These are phyloP conservation scores for Zygnema cylindricum DNA, from an alignment of 139 green algal species.

Conservation along the genomic window DNA sequence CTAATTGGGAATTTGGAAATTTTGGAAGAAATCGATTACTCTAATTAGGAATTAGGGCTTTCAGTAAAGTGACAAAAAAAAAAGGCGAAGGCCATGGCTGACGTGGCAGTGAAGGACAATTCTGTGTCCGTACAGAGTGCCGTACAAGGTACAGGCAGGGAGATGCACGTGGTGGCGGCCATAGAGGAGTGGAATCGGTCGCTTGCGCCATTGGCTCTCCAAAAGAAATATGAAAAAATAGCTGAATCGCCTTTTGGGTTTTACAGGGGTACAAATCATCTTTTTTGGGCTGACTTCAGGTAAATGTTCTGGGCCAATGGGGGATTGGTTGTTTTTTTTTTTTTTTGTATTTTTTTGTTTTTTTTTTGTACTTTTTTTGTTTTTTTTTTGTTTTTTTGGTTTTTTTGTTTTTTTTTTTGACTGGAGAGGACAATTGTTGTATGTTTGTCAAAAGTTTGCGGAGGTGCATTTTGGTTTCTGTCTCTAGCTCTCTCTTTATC, in stretches of 20 bases:
- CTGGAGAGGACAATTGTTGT: too few relatives aligned
- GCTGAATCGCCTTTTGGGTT: conserved; percentile 35
- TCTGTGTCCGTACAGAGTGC: not conserved
- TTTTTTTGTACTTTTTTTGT: not conserved
- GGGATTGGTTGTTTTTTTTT: not conserved
- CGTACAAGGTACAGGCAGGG: conserved; percentile 3
- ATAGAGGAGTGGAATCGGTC: conserved; percentile 57
- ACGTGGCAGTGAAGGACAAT: conserved; percentile 6
- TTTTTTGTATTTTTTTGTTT: not conserved
- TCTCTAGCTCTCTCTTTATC: too few relatives aligned
- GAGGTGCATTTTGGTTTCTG: too few relatives aligned
- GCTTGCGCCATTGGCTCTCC: not conserved
- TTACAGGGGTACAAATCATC: conserved; percentile 56
- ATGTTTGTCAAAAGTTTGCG: too few relatives aligned
- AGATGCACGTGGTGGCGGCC: conserved; percentile 49
- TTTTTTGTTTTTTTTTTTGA: too few relatives aligned
- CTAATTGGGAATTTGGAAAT: too few relatives aligned
- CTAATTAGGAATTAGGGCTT: too few relatives aligned
- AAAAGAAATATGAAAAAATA: conserved; percentile 33
- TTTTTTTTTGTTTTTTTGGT: too few relatives aligned
- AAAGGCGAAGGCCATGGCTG: conserved; percentile 26
- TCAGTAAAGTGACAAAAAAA: too few relatives aligned
- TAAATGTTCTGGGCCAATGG: conserved; percentile 3
- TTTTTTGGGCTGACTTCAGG: conserved; percentile 57
- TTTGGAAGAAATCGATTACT: too few relatives aligned